A percentile compares a stretch with the other conserved stretches of the same genome.
phyloP scores from a whole-genome alignment of 192 early-diverging fungal genomes.

The Umbelopsis vinacea region DNA sequence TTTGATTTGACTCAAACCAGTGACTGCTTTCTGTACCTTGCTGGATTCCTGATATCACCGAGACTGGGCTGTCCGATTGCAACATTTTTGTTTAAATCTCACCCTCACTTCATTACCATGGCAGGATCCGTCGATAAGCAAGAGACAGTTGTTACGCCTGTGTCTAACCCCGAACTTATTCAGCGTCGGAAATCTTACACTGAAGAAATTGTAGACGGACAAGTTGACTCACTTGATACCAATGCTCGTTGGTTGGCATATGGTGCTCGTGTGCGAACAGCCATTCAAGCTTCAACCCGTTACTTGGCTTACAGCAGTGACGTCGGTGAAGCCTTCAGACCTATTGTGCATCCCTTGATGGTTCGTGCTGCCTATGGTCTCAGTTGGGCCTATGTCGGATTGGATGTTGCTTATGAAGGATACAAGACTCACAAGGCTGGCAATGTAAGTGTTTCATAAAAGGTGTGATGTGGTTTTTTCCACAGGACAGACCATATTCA shows the following conservation, averaged over 20 bases:
- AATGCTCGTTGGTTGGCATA: constrained; percentile 59
- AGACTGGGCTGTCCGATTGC: neutral
- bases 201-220: constrained; percentile 36
- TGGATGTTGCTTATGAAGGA: constrained; percentile 64
- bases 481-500: neutral
- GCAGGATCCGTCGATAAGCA: neutral
- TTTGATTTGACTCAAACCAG: neutral
- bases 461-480: too few species aligned
- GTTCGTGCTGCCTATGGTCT: constrained; percentile 67
- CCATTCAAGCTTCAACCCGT: constrained; percentile 49
- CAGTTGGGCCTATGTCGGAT: constrained; percentile 63
- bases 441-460: constrained; percentile 26
- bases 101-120: neutral
- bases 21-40: neutral
- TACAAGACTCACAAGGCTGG: constrained; percentile 59
- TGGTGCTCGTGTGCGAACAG: constrained; percentile 49
- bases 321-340: constrained; percentile 72
- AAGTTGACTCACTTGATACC: constrained; percentile 51
- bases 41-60: neutral
- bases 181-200: neutral
- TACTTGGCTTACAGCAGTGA: constrained; percentile 72
- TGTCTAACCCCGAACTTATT: neutral
- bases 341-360: constrained; percentile 54
- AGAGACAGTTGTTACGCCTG: neutral
- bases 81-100: neutral